Conservation (phyloP, 2,329 filamentous ascomycete genomes). For the Hypocrella siamensis region DNA sequence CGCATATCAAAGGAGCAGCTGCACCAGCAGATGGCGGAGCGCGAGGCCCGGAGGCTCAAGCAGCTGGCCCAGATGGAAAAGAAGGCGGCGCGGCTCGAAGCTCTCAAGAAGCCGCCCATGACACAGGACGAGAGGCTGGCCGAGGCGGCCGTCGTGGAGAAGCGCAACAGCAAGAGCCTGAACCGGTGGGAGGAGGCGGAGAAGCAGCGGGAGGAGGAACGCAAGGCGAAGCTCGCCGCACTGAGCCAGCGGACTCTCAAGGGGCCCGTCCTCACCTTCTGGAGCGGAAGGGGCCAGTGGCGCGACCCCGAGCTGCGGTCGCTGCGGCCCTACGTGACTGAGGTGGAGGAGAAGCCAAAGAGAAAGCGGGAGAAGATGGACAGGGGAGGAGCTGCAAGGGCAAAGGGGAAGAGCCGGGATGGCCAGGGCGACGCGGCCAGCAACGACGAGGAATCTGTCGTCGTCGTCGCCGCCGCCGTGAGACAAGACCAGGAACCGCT, state of each 20-base stretch:
- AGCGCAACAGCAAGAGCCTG: slow-evolving; percentile 74
- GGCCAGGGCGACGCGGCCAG: too few relatives aligned
- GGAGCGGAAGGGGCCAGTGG: slow-evolving; percentile 83
- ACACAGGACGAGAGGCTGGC: slow-evolving; percentile 75
- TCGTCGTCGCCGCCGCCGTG: too few relatives aligned
- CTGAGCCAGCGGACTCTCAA: slow-evolving; percentile 75
- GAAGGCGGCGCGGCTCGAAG: slow-evolving; percentile 54
- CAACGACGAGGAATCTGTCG: too few relatives aligned
- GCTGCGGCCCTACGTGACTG: slow-evolving; percentile 48
- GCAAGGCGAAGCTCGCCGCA: slow-evolving; percentile 69
- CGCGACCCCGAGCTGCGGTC: slow-evolving; percentile 58
- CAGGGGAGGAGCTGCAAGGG: slow-evolving; percentile 13
- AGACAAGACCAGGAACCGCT: too few relatives aligned
- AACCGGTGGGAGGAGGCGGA: slow-evolving; percentile 92
- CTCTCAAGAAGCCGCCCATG: slow-evolving; percentile 63
- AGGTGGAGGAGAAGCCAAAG: slow-evolving; percentile 48
- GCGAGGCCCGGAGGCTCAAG: slow-evolving; percentile 53
- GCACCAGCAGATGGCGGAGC: slow-evolving; percentile 58
- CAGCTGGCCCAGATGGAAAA: slow-evolving; percentile 54
- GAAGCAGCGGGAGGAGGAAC: slow-evolving; percentile 71
- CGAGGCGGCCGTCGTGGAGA: slow-evolving; percentile 71
- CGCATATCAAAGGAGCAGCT: slow-evolving; percentile 44
- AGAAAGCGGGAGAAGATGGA: slow-evolving; percentile 31
- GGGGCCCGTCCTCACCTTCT: slow-evolving; percentile 80
- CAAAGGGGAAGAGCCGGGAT: slow-evolving; percentile 14